Base-by-base conservation (phyloP, 148 eudicot genomes). In the Oxyria digyna region DNA sequence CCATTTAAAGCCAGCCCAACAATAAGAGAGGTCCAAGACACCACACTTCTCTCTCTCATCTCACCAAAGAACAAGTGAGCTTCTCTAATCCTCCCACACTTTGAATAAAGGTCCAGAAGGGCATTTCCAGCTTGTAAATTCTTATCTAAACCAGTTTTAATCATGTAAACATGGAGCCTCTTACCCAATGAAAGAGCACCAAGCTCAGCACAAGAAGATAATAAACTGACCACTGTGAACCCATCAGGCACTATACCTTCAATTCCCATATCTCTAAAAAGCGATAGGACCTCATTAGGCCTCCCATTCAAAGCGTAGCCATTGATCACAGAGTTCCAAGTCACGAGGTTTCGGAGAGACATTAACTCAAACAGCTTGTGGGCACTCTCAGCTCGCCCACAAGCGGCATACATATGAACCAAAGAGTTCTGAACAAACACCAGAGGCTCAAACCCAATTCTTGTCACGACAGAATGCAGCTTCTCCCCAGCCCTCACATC, bases 281-380 rank as follows among this genome's bases (percentile, higher is more conserved):
- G 80, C 6, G 64, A 71, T 70, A 91, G 73, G 3, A 81, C 77
- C 73, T 87, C 87, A 71, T 81, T 76, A 11, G 96, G 87, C 73
- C 80, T 78, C 24, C 88, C 84, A 75, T 91, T 91, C 48, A 82
- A 67, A 15, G 83, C 85, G 78, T 82, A 83, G 69, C 88, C 96
- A 82, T 91, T 91, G 52, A 88, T 85, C 41, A 87, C 86, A 40
- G 92, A 80, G 68, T 91, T 91, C 96, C 96, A 91, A 62, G 87
- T 83, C 62, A 91, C 96, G 14, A 91, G 82, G 74, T 83, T 83
- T 74, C 86, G 88, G 50, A 72, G 88, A 69, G 82, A 62, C 92
- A 91, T 88, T 79, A 12, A 6, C 31, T 72, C 89, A 68, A 91
- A 91, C 86, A 91, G 13, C 79, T 81, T 81, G 49, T 75, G 79